These are phyloP conservation scores for Bremia lactucae DNA, from an alignment of 352 stramenopile species.

Conservation along the genomic window DNA sequence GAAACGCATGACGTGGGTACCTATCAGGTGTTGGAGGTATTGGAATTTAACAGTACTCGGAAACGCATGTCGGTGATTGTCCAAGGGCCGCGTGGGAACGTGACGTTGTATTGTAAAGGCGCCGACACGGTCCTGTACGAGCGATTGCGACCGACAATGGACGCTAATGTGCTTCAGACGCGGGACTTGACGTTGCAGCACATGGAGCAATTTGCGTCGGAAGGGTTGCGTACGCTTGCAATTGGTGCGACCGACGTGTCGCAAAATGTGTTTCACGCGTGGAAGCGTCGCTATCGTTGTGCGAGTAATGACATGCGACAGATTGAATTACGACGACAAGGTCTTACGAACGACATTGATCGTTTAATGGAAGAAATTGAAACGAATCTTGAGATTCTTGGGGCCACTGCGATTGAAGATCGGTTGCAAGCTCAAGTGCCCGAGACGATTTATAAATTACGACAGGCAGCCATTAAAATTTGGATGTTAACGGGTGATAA, in stretches of 20 bases:
- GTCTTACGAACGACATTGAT: constrained; percentile 74
- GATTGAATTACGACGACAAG: constrained; percentile 65
- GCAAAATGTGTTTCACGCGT: constrained; percentile 44
- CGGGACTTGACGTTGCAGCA: constrained; percentile 67
- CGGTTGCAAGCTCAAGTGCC: constrained; percentile 87
- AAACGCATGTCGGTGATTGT: constrained; percentile 94
- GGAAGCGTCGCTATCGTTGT: constrained; percentile 54
- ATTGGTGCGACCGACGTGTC: constrained; percentile 65
- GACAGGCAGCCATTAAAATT: constrained; percentile 88
- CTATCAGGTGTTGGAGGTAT: constrained; percentile 87
- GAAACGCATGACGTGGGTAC: constrained; percentile 20
- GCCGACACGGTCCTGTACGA: constrained; percentile 87
- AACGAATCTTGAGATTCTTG: constrained; percentile 76
- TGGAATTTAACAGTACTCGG: constrained; percentile 91
- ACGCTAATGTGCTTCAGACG: constrained; percentile 34
- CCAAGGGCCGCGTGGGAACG: constrained; percentile 29
- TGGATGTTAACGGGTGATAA: constrained; percentile 95
- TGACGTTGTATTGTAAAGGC: constrained; percentile 82
- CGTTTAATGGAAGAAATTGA: constrained; percentile 82
- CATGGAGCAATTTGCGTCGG: constrained; percentile 82
- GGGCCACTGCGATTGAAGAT: constrained; percentile 91
- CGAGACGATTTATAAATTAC: constrained; percentile 87
- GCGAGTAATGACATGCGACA: constrained; percentile 82
- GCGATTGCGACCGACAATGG: constrained; percentile 40
- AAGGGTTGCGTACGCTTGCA: constrained; percentile 86